Percentiles rank a stretch among this genome's conserved stretches.
phyloP scores from a whole-genome alignment of 805 yeast genomes.

The Candida stauntonica region DNA sequence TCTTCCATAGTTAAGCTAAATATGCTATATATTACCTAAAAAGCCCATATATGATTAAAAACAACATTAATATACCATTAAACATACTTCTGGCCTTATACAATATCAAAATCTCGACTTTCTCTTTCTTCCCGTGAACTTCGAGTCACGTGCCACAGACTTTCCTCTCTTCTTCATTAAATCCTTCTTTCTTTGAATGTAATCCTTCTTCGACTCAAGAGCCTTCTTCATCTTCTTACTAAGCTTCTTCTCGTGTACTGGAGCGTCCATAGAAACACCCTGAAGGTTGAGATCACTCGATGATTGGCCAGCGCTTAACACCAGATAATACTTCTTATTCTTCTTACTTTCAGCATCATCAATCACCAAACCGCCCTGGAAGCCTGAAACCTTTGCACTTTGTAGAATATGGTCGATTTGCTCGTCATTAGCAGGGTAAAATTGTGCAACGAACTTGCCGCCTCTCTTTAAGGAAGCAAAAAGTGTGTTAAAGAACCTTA shows the following conservation, averaged over 20 bases:
- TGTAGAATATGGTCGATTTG: conserved; percentile 74
- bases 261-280: conserved; percentile 78
- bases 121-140: conserved; percentile 85
- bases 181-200: conserved; percentile 86
- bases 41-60: neutral
- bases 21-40: conserved; percentile 1
- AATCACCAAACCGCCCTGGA: conserved; percentile 90
- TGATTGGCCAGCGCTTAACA: conserved; percentile 81
- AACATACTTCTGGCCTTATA: neutral
- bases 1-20: too few species aligned
- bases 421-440: conserved; percentile 86
- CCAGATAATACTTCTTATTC: conserved; percentile 86
- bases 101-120: conserved; percentile 52
- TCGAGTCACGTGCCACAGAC: conserved; percentile 82
- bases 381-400: conserved; percentile 92
- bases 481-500: conserved; percentile 80
- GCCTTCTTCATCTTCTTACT: conserved; percentile 34
- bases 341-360: conserved; percentile 93
- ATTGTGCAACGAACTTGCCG: conserved; percentile 96
- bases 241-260: conserved; percentile 39
- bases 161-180: conserved; percentile 89
- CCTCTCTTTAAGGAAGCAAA: conserved; percentile 87
- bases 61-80: neutral
- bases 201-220: conserved; percentile 74
- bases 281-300: conserved; percentile 70